Percentiles rank a stretch among this genome's conserved stretches.
Conservation (phyloP, 495 filamentous ascomycete genomes). For the Trichocladium uniseriatum region DNA sequence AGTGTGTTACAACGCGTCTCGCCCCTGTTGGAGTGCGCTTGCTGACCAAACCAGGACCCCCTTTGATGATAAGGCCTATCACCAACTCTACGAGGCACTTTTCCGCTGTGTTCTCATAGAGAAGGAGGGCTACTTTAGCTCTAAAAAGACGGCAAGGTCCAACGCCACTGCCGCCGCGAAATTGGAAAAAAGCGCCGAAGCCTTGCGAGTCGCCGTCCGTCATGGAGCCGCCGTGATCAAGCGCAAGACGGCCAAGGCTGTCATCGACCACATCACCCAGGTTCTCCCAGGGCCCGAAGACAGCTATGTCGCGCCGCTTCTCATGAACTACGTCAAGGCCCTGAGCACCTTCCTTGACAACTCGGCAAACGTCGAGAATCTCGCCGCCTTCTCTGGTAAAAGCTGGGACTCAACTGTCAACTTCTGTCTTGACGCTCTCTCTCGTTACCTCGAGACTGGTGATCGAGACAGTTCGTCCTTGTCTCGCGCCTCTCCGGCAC, state of each 20-base stretch:
- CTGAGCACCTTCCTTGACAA: constrained; percentile 60
- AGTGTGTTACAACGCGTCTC: not conserved
- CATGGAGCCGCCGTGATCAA: constrained; percentile 58
- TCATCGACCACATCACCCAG: constrained; percentile 75
- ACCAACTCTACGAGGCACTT: constrained; percentile 71
- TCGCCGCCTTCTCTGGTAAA: constrained; percentile 40
- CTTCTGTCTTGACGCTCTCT: constrained; percentile 54
- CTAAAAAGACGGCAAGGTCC: constrained; percentile 41
- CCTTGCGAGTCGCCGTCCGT: constrained; percentile 60
- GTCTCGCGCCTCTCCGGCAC: constrained; percentile 35
- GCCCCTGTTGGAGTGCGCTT: not conserved
- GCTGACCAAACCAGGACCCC: constrained; percentile 20
- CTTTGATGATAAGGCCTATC: constrained; percentile 63
- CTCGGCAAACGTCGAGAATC: constrained; percentile 67
- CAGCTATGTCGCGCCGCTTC: constrained; percentile 61
- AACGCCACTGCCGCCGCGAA: constrained; percentile 43
- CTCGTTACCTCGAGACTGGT: constrained; percentile 31
- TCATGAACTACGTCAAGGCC: constrained; percentile 69
- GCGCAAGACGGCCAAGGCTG: constrained; percentile 62
- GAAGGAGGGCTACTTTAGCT: constrained; percentile 49
- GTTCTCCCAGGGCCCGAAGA: constrained; percentile 54
- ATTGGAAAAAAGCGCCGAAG: constrained; percentile 61
- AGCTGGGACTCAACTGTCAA: constrained; percentile 60
- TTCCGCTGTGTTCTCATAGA: constrained; percentile 62
- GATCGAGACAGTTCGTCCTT: constrained; percentile 25